Conservation (phyloP, 805 yeast species). For the Candida tammaniensis region DNA sequence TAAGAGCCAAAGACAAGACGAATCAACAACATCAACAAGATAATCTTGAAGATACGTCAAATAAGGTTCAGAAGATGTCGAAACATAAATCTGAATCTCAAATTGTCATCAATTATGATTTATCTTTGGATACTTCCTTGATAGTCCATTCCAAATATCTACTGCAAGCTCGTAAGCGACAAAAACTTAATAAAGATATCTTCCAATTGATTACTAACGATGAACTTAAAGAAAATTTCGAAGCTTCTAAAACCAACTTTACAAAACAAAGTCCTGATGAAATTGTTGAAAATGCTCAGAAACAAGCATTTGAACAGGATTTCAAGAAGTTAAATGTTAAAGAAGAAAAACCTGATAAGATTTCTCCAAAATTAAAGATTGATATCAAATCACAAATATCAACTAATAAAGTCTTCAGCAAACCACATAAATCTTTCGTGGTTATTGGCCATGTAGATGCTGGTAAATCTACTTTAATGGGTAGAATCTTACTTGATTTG, state of each 20-base stretch:
- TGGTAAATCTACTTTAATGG: conserved; percentile 80
- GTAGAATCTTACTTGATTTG: conserved; percentile 63
- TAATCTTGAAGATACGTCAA: no score
- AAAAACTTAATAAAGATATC: conserved; percentile 18
- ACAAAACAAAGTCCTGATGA: conserved; percentile 83
- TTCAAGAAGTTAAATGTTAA: conserved; percentile 26
- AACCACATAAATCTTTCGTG: conserved; percentile 67
- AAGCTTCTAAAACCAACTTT: conserved; percentile 53
- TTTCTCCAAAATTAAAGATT: conserved; percentile 28
- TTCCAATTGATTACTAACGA: conserved; percentile 43
- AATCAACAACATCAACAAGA: no score
- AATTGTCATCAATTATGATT: background rate
- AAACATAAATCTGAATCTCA: no score
- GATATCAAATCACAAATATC: conserved; percentile 40
- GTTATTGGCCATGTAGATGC: conserved; percentile 88
- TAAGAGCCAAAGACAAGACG: no score
- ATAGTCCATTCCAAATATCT: conserved; percentile 1
- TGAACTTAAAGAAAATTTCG: conserved; percentile 27
- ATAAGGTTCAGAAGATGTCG: no score
- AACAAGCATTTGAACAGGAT: conserved; percentile 34
- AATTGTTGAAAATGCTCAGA: conserved; percentile 57
- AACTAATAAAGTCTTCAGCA: conserved; percentile 27
- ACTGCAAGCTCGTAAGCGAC: conserved; percentile 16
- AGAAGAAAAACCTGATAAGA: conserved; percentile 26
- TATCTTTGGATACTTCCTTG: conserved; percentile 6